These are phyloP conservation scores for Lipomyces kockii DNA, from an alignment of 805 yeast genomes.

Conservation along the genomic window DNA sequence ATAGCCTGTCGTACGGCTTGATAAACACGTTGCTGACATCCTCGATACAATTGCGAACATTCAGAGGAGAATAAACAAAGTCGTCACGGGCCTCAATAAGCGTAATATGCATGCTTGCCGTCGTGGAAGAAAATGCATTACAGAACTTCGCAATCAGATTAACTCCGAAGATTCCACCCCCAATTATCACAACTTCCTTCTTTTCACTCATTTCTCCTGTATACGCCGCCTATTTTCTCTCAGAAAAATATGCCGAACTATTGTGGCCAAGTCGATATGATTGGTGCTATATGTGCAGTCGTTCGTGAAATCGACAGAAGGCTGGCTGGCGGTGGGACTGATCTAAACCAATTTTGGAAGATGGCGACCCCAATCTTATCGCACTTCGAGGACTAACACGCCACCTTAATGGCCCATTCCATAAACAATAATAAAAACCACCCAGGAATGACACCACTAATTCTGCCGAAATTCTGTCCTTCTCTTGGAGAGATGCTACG, in stretches of 20 bases:
- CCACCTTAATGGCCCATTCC: no score
- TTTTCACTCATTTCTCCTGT: not conserved
- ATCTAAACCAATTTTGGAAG: no score
- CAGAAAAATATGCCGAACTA: not conserved
- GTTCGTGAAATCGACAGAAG: no score
- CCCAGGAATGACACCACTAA: no score
- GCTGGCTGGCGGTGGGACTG: no score
- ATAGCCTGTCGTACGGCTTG: slow-evolving; percentile 26
- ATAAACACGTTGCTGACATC: slow-evolving; percentile 22
- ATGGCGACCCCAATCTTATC: no score
- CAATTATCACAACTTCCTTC: slow-evolving; percentile 23
- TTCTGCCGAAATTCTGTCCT: no score
- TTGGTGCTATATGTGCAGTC: not conserved
- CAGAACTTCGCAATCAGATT: slow-evolving; percentile 1
- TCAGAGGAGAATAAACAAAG: slow-evolving; percentile 23
- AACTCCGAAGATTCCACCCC: slow-evolving; percentile 31
- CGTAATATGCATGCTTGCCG: slow-evolving; percentile 16
- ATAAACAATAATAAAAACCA: no score
- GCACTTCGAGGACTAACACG: no score
- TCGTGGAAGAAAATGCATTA: not conserved
- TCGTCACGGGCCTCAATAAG: slow-evolving; percentile 24
- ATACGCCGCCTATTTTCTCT: no score
- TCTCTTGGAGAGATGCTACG: no score
- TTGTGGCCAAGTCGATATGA: not conserved
- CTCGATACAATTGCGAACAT: slow-evolving; percentile 22